These are phyloP conservation scores for Ampelomyces quisqualis DNA, from an alignment of 2,329 filamentous ascomycete species.

Conservation along the genomic window DNA sequence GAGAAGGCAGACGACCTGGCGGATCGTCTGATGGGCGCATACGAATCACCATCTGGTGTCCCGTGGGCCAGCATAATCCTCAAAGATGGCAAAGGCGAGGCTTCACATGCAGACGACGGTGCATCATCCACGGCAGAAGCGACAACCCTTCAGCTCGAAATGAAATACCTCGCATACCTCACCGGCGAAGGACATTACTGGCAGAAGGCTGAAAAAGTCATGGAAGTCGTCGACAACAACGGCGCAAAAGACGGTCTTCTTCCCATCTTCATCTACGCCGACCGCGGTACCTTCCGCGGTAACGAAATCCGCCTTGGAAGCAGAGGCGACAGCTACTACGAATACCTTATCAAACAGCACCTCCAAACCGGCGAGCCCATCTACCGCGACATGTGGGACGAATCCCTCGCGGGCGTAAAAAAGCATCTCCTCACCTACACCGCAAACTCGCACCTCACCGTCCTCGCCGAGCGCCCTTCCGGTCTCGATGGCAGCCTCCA, in stretches of 20 bases:
- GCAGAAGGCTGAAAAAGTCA: constrained; percentile 87
- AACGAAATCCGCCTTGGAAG: constrained; percentile 88
- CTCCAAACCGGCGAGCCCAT: constrained; percentile 84
- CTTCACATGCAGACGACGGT: constrained; percentile 79
- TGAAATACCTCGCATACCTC: constrained; percentile 94
- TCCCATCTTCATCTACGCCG: constrained; percentile 86
- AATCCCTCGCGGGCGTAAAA: constrained; percentile 79
- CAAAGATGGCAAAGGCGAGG: constrained; percentile 71
- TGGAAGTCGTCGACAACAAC: constrained; percentile 85
- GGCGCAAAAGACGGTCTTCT: constrained; percentile 77
- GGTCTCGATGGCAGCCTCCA: constrained; percentile 67
- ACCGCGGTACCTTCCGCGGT: constrained; percentile 75
- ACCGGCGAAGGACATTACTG: constrained; percentile 92
- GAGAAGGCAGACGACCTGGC: constrained; percentile 95
- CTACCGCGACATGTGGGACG: constrained; percentile 91
- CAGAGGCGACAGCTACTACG: constrained; percentile 94
- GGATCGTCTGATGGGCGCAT: constrained; percentile 81
- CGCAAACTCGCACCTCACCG: constrained; percentile 74
- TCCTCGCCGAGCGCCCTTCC: constrained; percentile 79
- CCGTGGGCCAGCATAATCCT: constrained; percentile 91
- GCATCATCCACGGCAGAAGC: constrained; percentile 94
- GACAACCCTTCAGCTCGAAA: constrained; percentile 87
- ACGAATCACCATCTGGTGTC: constrained; percentile 81
- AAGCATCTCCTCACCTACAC: constrained; percentile 93
- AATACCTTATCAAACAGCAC: constrained; percentile 98